A percentile compares a stretch with the other conserved stretches of the same genome.
Evolutionary conservation across 2,329 filamentous ascomycete species (phyloP).

Genomic region (Diaporthe citri): DNA sequence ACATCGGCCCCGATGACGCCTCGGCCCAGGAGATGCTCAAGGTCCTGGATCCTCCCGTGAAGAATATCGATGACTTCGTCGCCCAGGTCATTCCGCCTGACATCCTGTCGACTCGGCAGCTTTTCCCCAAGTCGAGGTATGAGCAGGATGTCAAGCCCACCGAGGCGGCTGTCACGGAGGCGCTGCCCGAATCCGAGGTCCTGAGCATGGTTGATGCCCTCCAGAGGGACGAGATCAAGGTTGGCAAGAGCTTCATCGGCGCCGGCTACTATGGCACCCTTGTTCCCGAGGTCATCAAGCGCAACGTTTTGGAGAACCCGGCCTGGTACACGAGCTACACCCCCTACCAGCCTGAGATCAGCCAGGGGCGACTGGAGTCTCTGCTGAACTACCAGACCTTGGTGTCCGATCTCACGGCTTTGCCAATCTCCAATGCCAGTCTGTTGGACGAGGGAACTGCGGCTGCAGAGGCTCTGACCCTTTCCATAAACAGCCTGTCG

Average conservation of each 20-base stretch:
- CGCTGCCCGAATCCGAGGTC: slow-evolving; percentile 71
- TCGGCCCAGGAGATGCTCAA: slow-evolving; percentile 84
- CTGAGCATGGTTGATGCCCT: slow-evolving; percentile 55
- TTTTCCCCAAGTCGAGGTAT: slow-evolving; percentile 66
- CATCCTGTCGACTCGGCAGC: slow-evolving; percentile 76
- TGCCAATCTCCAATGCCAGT: slow-evolving; percentile 91
- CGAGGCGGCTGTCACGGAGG: slow-evolving; percentile 51
- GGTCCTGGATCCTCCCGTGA: slow-evolving; percentile 79
- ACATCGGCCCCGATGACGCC: slow-evolving; percentile 84
- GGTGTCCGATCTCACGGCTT: slow-evolving; percentile 86
- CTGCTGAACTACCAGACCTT: slow-evolving; percentile 96
- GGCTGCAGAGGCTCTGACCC: slow-evolving; percentile 94
- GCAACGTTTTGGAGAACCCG: slow-evolving; percentile 92
- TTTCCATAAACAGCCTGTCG: slow-evolving; percentile 84
- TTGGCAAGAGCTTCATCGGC: slow-evolving; percentile 80
- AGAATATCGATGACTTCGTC: slow-evolving; percentile 85
- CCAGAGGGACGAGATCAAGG: slow-evolving; percentile 52
- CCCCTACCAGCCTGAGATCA: slow-evolving; percentile 97
- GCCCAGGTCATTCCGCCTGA: slow-evolving; percentile 84
- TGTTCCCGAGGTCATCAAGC: slow-evolving; percentile 89
- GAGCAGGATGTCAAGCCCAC: slow-evolving; percentile 53
- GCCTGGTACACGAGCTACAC: slow-evolving; percentile 99
- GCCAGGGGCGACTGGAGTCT: slow-evolving; percentile 92
- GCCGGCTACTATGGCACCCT: slow-evolving; percentile 90
- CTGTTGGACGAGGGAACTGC: slow-evolving; percentile 92